Conservation (phyloP, 139 green algal species). For the Desmodesmus armatus region DNA sequence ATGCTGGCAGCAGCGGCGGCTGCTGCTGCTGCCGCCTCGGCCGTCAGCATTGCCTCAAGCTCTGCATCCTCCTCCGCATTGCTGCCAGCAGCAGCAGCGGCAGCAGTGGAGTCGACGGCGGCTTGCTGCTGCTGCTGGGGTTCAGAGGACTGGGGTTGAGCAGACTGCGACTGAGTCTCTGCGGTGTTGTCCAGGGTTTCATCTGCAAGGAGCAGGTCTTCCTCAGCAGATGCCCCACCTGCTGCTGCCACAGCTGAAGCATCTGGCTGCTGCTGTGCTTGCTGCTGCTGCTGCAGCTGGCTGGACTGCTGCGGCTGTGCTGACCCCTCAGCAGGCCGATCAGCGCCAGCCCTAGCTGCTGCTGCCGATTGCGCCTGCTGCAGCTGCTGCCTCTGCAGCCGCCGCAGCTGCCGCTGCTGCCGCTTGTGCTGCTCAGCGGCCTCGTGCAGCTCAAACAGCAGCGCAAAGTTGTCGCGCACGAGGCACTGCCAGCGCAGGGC, state of each 20-base stretch:
- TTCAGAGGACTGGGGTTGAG: too few relatives aligned
- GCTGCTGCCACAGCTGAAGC: not conserved
- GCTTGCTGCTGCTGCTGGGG: too few relatives aligned
- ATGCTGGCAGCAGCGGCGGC: not conserved
- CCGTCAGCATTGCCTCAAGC: not conserved
- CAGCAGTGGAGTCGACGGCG: not conserved
- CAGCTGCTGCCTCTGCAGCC: slow-evolving; percentile 31
- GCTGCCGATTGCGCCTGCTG: not conserved
- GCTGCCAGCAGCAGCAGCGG: not conserved
- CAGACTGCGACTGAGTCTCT: too few relatives aligned
- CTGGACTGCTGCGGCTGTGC: not conserved
- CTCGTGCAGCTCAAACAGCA: slow-evolving; percentile 22
- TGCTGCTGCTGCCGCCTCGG: not conserved
- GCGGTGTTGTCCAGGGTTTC: too few relatives aligned
- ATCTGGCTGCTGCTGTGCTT: slow-evolving; percentile 19
- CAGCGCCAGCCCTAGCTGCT: slow-evolving; percentile 4
- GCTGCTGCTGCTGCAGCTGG: slow-evolving; percentile 22
- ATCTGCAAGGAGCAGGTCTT: too few relatives aligned
- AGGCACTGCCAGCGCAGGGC: slow-evolving; percentile 35
- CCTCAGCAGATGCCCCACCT: not conserved
- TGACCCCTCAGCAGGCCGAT: not conserved
- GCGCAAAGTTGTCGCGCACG: slow-evolving; percentile 15
- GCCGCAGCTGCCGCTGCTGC: slow-evolving; percentile 7
- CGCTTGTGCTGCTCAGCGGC: not conserved
- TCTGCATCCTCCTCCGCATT: not conserved